phyloP scores from a whole-genome alignment of 306 rosid species.

The Prunus armeniaca region DNA sequence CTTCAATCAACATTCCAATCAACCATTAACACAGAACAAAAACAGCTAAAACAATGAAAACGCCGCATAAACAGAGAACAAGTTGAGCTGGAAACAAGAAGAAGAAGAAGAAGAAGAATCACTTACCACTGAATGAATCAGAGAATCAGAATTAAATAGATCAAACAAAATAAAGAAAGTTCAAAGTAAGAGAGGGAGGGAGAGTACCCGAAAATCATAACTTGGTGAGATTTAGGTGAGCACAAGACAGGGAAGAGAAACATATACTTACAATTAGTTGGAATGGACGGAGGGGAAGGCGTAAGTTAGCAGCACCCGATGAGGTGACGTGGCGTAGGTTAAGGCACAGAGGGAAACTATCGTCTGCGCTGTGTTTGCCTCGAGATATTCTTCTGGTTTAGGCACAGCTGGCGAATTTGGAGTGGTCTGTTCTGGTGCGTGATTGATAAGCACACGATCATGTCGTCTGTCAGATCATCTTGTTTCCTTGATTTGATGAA shows the following conservation, averaged over 20 bases:
- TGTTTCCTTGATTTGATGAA: neutral
- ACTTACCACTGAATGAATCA: neutral
- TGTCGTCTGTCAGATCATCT: neutral
- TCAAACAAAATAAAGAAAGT: neutral
- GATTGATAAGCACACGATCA: neutral
- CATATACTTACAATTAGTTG: neutral
- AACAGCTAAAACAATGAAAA: neutral
- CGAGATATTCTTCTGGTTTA: neutral
- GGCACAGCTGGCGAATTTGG: neutral
- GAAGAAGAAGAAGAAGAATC: too few species aligned
- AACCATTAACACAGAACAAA: neutral
- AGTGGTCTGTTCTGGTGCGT: neutral
- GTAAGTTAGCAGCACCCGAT: conserved; percentile 16
- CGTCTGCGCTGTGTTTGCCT: neutral
- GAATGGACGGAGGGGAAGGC: neutral
- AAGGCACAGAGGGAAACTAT: neutral
- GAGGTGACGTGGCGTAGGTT: neutral
- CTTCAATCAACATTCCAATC: neutral
- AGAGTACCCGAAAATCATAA: neutral
- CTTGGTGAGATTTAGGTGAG: neutral
- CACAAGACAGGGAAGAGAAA: neutral
- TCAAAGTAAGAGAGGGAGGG: neutral
- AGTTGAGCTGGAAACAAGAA: neutral
- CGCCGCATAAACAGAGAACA: neutral
- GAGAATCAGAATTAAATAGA: neutral